Percentiles rank a stretch among this genome's conserved stretches.
Evolutionary conservation across 73 alveolate genomes (phyloP).

Genomic region (Urostyla sp.): DNA sequence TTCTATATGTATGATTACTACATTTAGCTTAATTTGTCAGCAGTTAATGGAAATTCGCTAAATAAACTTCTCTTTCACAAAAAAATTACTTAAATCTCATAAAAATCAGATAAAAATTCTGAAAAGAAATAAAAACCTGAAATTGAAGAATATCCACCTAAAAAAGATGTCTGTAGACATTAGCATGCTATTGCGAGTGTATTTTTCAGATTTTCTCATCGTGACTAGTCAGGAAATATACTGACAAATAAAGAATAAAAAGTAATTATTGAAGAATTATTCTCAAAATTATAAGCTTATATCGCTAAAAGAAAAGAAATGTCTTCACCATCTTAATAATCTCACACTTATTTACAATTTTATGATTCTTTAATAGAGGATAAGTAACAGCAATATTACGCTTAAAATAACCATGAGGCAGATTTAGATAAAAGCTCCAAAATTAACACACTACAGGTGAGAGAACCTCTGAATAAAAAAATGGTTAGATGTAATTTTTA

Average conservation of each 20-base stretch:
- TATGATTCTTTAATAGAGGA: conserved; percentile 14
- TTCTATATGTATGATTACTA: conserved; percentile 63
- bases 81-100: background rate
- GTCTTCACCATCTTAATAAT: background rate
- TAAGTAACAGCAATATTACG: background rate
- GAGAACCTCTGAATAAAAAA: too few species aligned
- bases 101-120: background rate
- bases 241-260: conserved; percentile 49
- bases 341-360: conserved; percentile 18
- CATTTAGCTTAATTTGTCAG: conserved; percentile 56
- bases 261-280: conserved; percentile 55
- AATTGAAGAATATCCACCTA: background rate
- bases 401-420: background rate
- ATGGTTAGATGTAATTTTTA: background rate
- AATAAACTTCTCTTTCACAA: background rate
- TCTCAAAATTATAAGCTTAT: conserved; percentile 21
- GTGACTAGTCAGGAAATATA: conserved; percentile 32
- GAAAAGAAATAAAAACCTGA: background rate
- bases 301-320: conserved; percentile 5
- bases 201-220: conserved; percentile 68
- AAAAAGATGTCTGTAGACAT: background rate
- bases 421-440: too few species aligned
- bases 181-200: conserved; percentile 58
- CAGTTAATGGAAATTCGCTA: conserved; percentile 55
- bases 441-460: too few species aligned